These are phyloP conservation scores for Acer campestre DNA, from an alignment of 345 rosid genomes.

Conservation along the genomic window DNA sequence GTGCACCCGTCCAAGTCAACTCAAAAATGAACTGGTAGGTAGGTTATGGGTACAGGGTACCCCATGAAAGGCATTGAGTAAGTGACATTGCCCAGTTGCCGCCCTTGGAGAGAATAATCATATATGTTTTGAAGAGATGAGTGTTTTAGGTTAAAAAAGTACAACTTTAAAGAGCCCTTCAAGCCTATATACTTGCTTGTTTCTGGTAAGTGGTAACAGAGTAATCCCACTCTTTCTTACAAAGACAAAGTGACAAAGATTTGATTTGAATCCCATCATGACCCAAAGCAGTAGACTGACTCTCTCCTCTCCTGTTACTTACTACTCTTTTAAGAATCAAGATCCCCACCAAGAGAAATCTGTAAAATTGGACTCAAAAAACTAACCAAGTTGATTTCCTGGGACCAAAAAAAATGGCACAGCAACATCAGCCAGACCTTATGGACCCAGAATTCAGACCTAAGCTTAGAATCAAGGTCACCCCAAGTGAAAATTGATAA, in stretches of 20 bases:
- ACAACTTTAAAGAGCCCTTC: slow-evolving; percentile 8
- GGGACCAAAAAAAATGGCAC: slow-evolving; percentile 15
- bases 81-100: background rate
- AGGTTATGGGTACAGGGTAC: too few relatives aligned
- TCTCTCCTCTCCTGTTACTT: slow-evolving; percentile 11
- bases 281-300: background rate
- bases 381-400: slow-evolving; percentile 17
- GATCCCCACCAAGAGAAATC: slow-evolving; percentile 22
- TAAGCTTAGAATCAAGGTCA: slow-evolving; percentile 18
- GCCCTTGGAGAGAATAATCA: slow-evolving; percentile 19
- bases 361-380: slow-evolving; percentile 22
- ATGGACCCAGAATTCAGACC: slow-evolving; percentile 31
- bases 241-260: slow-evolving; percentile 13
- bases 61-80: background rate
- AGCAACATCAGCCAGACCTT: slow-evolving; percentile 18
- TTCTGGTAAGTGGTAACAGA: background rate
- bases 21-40: background rate
- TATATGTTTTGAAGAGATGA: slow-evolving; percentile 8
- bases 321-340: background rate
- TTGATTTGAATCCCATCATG: slow-evolving; percentile 30
- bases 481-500: slow-evolving; percentile 28
- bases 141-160: background rate
- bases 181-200: background rate
- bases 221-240: background rate
- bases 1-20: slow-evolving; percentile 27